Evolutionary conservation across 1,284 basidiomycete species (phyloP).

Genomic region (Ceratobasidium sp.): DNA sequence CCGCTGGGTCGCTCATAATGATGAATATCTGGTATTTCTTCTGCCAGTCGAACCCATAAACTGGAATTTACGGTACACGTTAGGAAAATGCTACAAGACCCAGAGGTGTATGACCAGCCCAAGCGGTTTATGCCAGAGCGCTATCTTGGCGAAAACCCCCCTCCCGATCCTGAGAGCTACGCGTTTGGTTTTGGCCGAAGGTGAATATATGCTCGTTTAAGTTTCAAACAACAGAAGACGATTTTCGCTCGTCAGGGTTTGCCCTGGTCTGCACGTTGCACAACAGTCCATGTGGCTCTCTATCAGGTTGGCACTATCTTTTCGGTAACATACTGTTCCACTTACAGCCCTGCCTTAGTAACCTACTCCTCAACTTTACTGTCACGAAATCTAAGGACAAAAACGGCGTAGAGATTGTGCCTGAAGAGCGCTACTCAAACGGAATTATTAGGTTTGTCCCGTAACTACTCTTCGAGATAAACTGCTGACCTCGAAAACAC

Average conservation of each 20-base stretch:
- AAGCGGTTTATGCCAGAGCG: slow-evolving; percentile 10
- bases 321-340: background rate
- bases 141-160: slow-evolving; percentile 1
- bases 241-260: background rate
- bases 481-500: background rate
- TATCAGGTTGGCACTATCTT: background rate
- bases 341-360: background rate
- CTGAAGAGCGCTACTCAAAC: slow-evolving; percentile 26
- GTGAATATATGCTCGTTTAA: background rate
- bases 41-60: background rate
- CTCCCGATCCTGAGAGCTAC: slow-evolving; percentile 1
- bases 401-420: slow-evolving; percentile 25
- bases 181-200: slow-evolving; percentile 22
- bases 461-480: background rate
- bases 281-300: slow-evolving; percentile 23
- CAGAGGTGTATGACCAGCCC: slow-evolving; percentile 5
- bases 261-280: slow-evolving; percentile 13
- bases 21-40: background rate
- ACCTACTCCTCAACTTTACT: slow-evolving; percentile 21
- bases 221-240: background rate
- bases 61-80: too few relatives aligned
- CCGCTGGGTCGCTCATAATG: slow-evolving; percentile 3
- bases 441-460: slow-evolving; percentile 32
- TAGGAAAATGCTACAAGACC: slow-evolving; percentile 28
- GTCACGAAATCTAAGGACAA: slow-evolving; percentile 31